Base-by-base conservation (phyloP, 345 rosid species). In the Aethionema arabicum region DNA sequence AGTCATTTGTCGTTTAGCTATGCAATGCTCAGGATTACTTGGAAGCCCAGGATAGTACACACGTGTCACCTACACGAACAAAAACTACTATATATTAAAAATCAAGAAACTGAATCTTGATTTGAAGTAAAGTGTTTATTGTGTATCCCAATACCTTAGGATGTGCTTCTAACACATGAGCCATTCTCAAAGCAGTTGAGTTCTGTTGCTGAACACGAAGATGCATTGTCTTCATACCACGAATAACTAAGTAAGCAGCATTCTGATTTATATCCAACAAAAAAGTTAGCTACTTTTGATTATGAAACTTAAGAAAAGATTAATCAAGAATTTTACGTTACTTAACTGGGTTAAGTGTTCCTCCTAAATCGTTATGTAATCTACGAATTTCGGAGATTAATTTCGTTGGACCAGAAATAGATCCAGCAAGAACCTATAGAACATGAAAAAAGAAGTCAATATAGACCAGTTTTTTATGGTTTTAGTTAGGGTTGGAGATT, bases 171-270 rank as follows among this genome's bases (percentile, higher is more conserved):
- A 91, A 86, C 70, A 91, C 61, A 63, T 85, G 57, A 72, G 98
- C 92, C 95, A 88, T 86, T 87, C 85, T 79, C 75, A 85, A 54
- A 48, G 85, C 98, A 11, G 92, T 86, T 56, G 84, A 76, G 65
- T 86, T 88, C 42, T 91, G 96, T 82, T 84, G 91, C 80, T 73
- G 79, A 73, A 91, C 79, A 77, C 95, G 96, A 79, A 91, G 98
- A 78, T 91, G 82, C 81, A 91, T 81, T 13, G 98, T 91, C 88
- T 91, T 91, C 90, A 91, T 91, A 82, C 98, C 86, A 64, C 95
- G 89, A 59, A 85, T 88, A 49, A 91, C 78, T 78, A 88, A 82
- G 59, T 91, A 91, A 0, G 95, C 87, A 31, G 98, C 96, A 77
- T 83, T 84, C 96, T 88, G 78, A 68, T 30, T 13, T 29, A 42